phyloP scores from a whole-genome alignment of 768 basidiomycete species.

The Gautieria morchelliformis region DNA sequence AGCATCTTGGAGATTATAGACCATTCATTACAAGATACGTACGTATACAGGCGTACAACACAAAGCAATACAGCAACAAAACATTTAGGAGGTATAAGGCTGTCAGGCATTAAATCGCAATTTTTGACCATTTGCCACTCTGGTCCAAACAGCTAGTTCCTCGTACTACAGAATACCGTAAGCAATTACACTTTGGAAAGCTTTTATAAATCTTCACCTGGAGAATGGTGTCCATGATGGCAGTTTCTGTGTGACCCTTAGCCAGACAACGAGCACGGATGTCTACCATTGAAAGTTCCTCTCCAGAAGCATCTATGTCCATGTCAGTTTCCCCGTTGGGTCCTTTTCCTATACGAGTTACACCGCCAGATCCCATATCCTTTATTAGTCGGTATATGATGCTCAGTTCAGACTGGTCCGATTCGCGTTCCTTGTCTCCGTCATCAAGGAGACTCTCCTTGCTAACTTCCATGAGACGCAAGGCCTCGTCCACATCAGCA shows the following conservation, averaged over 20 bases:
- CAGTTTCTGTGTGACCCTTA: conserved; percentile 84
- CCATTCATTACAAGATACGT: not conserved
- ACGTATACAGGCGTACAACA: not conserved
- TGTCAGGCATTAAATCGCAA: conserved; percentile 44
- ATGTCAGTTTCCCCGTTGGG: conserved; percentile 63
- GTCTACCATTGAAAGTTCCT: conserved; percentile 76
- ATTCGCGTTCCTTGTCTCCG: conserved; percentile 53
- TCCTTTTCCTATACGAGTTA: conserved; percentile 44
- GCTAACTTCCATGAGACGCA: conserved; percentile 93
- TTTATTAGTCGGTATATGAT: conserved; percentile 90
- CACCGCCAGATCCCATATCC: conserved; percentile 48
- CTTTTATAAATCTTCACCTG: conserved; percentile 37
- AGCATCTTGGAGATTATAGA: not conserved
- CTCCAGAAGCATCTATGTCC: conserved; percentile 45
- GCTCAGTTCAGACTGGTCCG: conserved; percentile 70
- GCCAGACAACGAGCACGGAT: conserved; percentile 78
- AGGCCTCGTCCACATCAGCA: conserved; percentile 90
- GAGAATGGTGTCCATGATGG: conserved; percentile 76
- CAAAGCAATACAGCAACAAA: not conserved
- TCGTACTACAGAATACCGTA: conserved; percentile 57
- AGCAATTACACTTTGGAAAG: conserved; percentile 10
- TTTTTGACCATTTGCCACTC: conserved; percentile 78
- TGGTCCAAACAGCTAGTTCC: conserved; percentile 66
- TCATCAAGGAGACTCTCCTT: conserved; percentile 87
- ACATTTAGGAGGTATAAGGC: no score